phyloP scores from a whole-genome alignment of 176 grass and related monocot species.

The Calamus simplicifolius region DNA sequence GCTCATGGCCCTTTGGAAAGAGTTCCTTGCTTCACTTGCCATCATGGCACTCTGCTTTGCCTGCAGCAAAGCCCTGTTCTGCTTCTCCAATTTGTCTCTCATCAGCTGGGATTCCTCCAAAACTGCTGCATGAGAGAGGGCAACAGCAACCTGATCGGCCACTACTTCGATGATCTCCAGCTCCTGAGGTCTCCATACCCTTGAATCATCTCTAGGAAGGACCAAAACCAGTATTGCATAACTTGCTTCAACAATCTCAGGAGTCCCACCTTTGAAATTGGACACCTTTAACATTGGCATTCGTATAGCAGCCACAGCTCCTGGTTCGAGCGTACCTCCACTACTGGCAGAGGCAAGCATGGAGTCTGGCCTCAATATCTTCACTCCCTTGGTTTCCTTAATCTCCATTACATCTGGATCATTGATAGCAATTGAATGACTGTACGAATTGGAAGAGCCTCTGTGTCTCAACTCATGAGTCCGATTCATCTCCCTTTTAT shows the following conservation, averaged over 20 bases:
- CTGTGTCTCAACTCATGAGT: slow-evolving; percentile 56
- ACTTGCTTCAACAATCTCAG: slow-evolving; percentile 4
- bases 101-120: slow-evolving; percentile 18
- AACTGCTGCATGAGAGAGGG: slow-evolving; percentile 12
- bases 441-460: slow-evolving; percentile 4
- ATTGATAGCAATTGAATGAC: slow-evolving; percentile 28
- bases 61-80: slow-evolving; percentile 15
- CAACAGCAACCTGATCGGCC: slow-evolving; percentile 20
- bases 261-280: slow-evolving; percentile 16
- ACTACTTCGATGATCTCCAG: slow-evolving; percentile 12
- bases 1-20: slow-evolving; percentile 8
- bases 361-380: slow-evolving; percentile 43
- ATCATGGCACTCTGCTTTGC: slow-evolving; percentile 10
- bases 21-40: slow-evolving; percentile 6
- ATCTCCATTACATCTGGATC: slow-evolving; percentile 49
- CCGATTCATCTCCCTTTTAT: slow-evolving; percentile 37
- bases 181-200: slow-evolving; percentile 7
- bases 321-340: slow-evolving; percentile 8
- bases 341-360: slow-evolving; percentile 47
- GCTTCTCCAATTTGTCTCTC: slow-evolving; percentile 18
- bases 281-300: slow-evolving; percentile 20
- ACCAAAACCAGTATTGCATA: slow-evolving; percentile 18
- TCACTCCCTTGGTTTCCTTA: slow-evolving; percentile 39
- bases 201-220: slow-evolving; percentile 7
- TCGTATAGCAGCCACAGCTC: slow-evolving; percentile 9